Evolutionary conservation across 306 rosid genomes (phyloP).

Genomic region (Medicago arabica): DNA sequence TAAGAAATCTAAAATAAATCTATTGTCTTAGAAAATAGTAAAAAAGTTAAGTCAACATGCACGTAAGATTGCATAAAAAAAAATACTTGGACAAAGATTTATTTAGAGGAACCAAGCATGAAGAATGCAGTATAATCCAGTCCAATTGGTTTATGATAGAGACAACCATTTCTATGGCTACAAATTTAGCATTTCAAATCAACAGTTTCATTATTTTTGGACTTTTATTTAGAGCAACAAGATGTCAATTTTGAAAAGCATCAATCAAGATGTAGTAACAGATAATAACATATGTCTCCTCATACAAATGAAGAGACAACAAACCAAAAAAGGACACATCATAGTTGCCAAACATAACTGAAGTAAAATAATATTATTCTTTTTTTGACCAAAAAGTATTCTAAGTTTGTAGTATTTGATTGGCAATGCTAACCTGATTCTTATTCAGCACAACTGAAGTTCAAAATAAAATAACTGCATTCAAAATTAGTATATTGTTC

Average conservation of each 20-base stretch:
- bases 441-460: background rate
- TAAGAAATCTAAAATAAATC: too few relatives aligned
- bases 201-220: background rate
- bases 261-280: background rate
- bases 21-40: too few relatives aligned
- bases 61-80: too few relatives aligned
- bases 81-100: too few relatives aligned
- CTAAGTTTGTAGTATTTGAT: background rate
- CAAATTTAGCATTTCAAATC: background rate
- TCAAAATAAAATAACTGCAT: slow-evolving; percentile 3
- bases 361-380: background rate
- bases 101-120: too few relatives aligned
- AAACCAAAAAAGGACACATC: background rate
- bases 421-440: background rate
- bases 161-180: background rate
- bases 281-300: background rate
- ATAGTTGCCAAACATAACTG: slow-evolving; percentile 15
- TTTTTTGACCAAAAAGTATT: background rate
- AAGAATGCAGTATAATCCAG: too few relatives aligned
- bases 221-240: background rate
- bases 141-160: background rate
- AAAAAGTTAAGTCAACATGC: too few relatives aligned
- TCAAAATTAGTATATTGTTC: slow-evolving; percentile 34
- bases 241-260: background rate
- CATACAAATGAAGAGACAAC: background rate